phyloP scores from a whole-genome alignment of 306 rosid species.

The Calophaca sinica region DNA sequence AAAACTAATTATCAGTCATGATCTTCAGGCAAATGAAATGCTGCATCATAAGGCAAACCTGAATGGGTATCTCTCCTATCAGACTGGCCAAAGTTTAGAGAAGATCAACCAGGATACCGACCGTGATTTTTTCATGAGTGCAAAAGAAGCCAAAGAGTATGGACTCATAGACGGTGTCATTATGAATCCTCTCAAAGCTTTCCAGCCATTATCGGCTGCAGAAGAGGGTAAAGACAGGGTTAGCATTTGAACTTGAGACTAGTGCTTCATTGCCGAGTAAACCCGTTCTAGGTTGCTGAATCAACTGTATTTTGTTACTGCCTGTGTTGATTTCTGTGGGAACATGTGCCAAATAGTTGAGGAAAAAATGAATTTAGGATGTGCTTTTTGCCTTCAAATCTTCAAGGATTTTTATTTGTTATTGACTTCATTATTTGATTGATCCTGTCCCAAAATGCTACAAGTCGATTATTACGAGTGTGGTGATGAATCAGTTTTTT shows the following conservation, averaged over 20 bases:
- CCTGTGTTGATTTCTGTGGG: conserved; percentile 35
- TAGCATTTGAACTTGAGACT: conserved; percentile 38
- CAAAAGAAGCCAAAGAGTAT: conserved; percentile 94
- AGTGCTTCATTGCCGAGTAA: conserved; percentile 36
- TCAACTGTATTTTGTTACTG: neutral
- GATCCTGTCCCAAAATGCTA: neutral
- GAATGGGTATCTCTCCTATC: conserved; percentile 89
- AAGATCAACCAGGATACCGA: conserved; percentile 89
- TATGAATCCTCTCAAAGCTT: conserved; percentile 91
- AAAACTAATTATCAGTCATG: conserved; percentile 37
- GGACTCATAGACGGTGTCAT: conserved; percentile 96
- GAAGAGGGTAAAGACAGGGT: conserved; percentile 51
- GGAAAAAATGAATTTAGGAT: neutral
- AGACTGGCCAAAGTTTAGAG: conserved; percentile 94
- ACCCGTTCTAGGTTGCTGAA: conserved; percentile 32
- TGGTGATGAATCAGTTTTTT: neutral
- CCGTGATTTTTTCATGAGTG: conserved; percentile 98
- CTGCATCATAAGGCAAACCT: conserved; percentile 93
- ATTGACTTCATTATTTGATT: neutral
- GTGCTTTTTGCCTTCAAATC: conserved; percentile 3
- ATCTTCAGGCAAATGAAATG: conserved; percentile 90
- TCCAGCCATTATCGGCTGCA: conserved; percentile 70
- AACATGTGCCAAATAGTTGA: neutral
- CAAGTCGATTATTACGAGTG: neutral
- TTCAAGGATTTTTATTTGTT: neutral